Percentiles rank a stretch among this genome's conserved stretches.
Conservation (phyloP, 192 early-diverging fungal genomes). For the Podochytrium sp. region DNA sequence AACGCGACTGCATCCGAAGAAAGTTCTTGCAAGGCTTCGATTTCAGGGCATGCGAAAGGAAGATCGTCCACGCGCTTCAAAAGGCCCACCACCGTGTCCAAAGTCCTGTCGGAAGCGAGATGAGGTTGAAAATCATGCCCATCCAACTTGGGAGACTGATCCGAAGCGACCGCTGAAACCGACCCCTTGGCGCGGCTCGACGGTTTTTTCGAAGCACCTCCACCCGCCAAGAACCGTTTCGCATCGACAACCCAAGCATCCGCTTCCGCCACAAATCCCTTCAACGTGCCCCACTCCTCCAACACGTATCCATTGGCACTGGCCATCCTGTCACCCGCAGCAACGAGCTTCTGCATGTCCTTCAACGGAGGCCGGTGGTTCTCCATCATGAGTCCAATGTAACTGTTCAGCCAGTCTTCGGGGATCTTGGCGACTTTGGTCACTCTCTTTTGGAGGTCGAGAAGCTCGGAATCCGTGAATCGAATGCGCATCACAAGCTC, state of each 20-base stretch:
- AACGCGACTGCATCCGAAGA: not conserved
- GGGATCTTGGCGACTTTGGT: conserved; percentile 28
- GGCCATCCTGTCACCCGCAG: conserved; percentile 25
- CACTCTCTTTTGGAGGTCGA: conserved; percentile 29
- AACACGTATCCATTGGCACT: conserved; percentile 14
- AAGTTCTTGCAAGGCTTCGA: conserved; percentile 15
- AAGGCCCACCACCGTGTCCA: conserved; percentile 15
- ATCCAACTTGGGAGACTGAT: not conserved
- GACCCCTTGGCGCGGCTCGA: not conserved
- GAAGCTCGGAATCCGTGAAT: conserved; percentile 55
- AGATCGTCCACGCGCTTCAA: conserved; percentile 28
- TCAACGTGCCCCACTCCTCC: conserved; percentile 37
- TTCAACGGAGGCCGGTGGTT: conserved; percentile 41
- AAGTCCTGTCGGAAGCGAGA: not conserved
- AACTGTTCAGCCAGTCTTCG: conserved; percentile 35
- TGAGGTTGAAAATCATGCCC: not conserved
- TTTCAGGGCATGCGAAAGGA: conserved; percentile 41
- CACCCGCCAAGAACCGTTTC: not conserved
- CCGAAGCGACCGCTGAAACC: not conserved
- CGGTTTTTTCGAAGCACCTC: not conserved
- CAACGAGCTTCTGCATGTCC: conserved; percentile 32
- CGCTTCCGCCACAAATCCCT: conserved; percentile 36
- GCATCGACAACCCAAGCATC: conserved; percentile 41
- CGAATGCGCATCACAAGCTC: conserved; percentile 51
- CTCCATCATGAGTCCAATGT: conserved; percentile 14